phyloP scores from a whole-genome alignment of 2,329 filamentous ascomycete species.

The Ambrosiella beaveri region DNA sequence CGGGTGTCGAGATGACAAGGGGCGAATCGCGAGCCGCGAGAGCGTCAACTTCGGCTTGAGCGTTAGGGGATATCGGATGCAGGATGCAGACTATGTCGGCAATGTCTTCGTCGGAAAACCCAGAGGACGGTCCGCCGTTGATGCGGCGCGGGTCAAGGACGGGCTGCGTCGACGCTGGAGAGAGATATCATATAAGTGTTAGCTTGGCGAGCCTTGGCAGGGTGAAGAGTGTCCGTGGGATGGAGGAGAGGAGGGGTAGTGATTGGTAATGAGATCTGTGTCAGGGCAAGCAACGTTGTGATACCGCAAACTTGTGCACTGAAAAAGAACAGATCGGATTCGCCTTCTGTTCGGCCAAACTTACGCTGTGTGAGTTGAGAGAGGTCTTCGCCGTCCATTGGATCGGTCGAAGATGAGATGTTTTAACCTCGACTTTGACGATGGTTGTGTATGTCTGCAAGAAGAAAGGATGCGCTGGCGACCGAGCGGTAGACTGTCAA shows the following conservation, averaged over 20 bases:
- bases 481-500: too few species aligned
- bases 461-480: background rate
- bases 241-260: background rate
- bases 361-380: conserved; percentile 11
- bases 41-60: conserved; percentile 49
- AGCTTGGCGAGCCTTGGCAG: background rate
- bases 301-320: too few species aligned
- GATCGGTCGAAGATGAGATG: conserved; percentile 7
- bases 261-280: background rate
- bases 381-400: conserved; percentile 28
- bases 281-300: background rate
- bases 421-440: background rate
- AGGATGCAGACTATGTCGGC: conserved; percentile 81
- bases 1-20: conserved; percentile 32
- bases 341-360: background rate
- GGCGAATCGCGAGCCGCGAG: conserved; percentile 31
- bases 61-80: conserved; percentile 57
- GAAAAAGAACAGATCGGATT: too few species aligned
- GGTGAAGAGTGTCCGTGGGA: background rate
- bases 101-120: conserved; percentile 65
- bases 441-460: background rate
- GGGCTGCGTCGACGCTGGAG: conserved; percentile 45
- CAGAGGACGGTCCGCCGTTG: conserved; percentile 54
- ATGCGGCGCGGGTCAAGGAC: conserved; percentile 64
- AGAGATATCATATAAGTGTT: background rate